phyloP scores from a whole-genome alignment of 2,329 filamentous ascomycete species.

The Neurospora sp. region DNA sequence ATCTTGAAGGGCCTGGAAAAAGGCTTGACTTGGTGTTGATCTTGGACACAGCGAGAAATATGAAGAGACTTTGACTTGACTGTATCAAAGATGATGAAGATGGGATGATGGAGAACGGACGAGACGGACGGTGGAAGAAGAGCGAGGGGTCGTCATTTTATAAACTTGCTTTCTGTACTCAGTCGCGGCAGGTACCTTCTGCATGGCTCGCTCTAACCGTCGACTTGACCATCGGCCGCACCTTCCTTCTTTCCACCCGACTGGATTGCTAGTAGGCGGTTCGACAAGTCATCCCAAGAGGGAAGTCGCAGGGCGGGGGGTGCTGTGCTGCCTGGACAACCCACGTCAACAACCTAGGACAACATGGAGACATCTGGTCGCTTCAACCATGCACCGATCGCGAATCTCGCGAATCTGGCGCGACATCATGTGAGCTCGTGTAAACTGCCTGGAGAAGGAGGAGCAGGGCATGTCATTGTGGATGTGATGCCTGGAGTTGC shows the following conservation, averaged over 20 bases:
- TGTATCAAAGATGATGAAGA: background rate
- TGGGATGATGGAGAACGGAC: background rate
- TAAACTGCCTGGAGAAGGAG: background rate
- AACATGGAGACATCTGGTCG: background rate
- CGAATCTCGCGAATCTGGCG: background rate
- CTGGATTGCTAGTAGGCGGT: background rate
- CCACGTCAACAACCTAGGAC: background rate
- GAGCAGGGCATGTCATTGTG: background rate
- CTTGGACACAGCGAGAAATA: background rate
- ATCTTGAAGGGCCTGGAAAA: background rate
- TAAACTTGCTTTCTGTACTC: background rate
- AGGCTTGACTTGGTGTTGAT: background rate
- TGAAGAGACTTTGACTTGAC: background rate
- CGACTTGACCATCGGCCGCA: background rate
- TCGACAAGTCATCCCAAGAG: background rate
- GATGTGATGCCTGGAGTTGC: background rate
- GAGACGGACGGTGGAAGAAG: background rate
- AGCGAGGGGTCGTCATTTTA: background rate
- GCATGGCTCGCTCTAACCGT: background rate
- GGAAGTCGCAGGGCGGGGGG: background rate
- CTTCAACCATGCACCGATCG: background rate
- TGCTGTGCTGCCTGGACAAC: background rate
- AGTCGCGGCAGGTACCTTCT: background rate
- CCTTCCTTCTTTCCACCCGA: background rate
- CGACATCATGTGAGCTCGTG: background rate